Evolutionary conservation across 331 rosid genomes (phyloP).

Genomic region (Pyracantha coccinea): DNA sequence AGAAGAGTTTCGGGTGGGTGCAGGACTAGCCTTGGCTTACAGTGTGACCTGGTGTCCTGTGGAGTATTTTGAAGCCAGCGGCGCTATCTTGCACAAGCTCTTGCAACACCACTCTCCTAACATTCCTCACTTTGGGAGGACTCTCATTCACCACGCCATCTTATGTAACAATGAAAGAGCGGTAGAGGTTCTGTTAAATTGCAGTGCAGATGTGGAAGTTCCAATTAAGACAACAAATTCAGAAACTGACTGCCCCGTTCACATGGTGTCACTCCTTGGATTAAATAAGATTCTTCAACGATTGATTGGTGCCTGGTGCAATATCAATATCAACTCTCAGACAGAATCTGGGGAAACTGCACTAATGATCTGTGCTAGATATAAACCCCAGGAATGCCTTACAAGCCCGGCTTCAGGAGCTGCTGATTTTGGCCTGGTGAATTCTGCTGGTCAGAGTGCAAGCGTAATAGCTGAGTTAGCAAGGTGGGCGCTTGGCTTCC

Average conservation of each 20-base stretch:
- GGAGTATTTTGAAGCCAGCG: constrained; percentile 58
- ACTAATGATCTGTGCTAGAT: constrained; percentile 38
- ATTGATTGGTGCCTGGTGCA: too few relatives aligned
- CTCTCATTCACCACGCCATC: constrained; percentile 57
- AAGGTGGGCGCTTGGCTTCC: too few relatives aligned
- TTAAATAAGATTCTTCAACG: constrained; percentile 21
- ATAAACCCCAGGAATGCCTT: constrained; percentile 16
- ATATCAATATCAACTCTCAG: constrained; percentile 27
- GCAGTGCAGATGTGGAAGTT: constrained; percentile 28
- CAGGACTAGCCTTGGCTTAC: constrained; percentile 57
- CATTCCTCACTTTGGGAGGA: constrained; percentile 47
- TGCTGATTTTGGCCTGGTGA: too few relatives aligned
- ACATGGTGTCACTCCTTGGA: constrained; percentile 40
- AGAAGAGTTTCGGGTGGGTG: constrained; percentile 65
- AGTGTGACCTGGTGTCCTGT: constrained; percentile 64
- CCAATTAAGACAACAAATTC: constrained; percentile 22
- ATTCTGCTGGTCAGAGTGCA: too few relatives aligned
- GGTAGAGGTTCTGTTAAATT: constrained; percentile 17
- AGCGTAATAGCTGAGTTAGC: too few relatives aligned
- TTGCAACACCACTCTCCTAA: constrained; percentile 33
- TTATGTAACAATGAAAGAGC: constrained; percentile 45
- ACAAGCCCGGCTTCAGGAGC: too few relatives aligned
- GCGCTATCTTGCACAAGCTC: constrained; percentile 40
- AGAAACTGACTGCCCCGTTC: constrained; percentile 33
- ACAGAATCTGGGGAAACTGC: constrained; percentile 44